Base-by-base conservation (phyloP, 2,329 filamentous ascomycete genomes). In the Akanthomyces lecanii region DNA sequence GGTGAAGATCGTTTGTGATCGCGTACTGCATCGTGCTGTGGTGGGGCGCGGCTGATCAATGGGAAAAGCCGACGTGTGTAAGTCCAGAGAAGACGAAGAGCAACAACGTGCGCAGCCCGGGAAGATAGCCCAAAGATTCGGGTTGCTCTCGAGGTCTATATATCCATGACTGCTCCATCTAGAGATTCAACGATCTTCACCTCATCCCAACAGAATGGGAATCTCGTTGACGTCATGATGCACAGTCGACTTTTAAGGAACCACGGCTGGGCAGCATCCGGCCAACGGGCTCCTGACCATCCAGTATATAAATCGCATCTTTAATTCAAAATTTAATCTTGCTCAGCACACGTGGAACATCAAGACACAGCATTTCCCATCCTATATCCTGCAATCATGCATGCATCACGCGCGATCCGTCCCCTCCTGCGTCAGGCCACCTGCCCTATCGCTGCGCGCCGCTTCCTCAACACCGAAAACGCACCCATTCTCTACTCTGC, bases 401-500 rank as follows among this genome's bases (percentile, higher is more conserved):
- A 25, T 16, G 14, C 47, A 10, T 58, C 47, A 16, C 47, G 55
- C 14, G 28, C 33, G 47, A 33, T 60, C 40, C 58, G 50, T 21
- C 62, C 62, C 30, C 50, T 63, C 18, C 50, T 63, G 4, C 62
- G 55, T 40, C 38, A 5, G 1, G 42, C 50, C 16, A 42, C 62
- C 16, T 40, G 30, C 54, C 11, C 40, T 12, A 10, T 18, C 50
- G 21, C 25, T n/a, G 23, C 40, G 18, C 56, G 28, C 11, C 73
- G 75, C 50, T 70, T 71, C 61, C 66, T 77, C 58, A 76, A 78
- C 68, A 77, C 74, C 23, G 72, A 75, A 33, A 72, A 73, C 1
- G 76, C 76, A 0, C 76, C 76, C 0, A 68, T 69, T 12, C 71
- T 78, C 3, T 78, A 78, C 67, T 68, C 74, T 0, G 73, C 75